phyloP scores from a whole-genome alignment of 1,284 basidiomycete genomes.

The Pholiota adiposa region DNA sequence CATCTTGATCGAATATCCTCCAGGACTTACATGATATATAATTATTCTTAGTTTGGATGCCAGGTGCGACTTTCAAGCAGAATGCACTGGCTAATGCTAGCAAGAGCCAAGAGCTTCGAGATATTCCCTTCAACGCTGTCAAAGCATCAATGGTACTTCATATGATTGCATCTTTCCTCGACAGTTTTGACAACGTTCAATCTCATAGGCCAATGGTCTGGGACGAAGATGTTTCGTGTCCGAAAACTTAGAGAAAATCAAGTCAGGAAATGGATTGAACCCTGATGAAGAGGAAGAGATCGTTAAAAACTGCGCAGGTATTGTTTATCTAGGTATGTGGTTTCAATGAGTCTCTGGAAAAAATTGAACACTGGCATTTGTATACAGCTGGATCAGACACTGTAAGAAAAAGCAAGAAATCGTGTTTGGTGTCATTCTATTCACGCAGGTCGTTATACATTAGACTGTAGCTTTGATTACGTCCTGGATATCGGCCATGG shows the following conservation, averaged over 20 bases:
- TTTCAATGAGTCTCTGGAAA: background rate
- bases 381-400: slow-evolving; percentile 36
- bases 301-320: slow-evolving; percentile 26
- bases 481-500: slow-evolving; percentile 44
- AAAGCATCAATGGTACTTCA: slow-evolving; percentile 14
- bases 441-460: background rate
- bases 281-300: slow-evolving; percentile 18
- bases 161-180: background rate
- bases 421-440: background rate
- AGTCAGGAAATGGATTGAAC: slow-evolving; percentile 7
- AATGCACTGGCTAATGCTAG: slow-evolving; percentile 25
- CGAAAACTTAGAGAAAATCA: slow-evolving; percentile 20
- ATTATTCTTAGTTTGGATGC: slow-evolving; percentile 30
- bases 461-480: slow-evolving; percentile 33
- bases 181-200: background rate
- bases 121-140: slow-evolving; percentile 18
- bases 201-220: slow-evolving; percentile 16
- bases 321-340: slow-evolving; percentile 27
- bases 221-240: slow-evolving; percentile 23
- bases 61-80: slow-evolving; percentile 35
- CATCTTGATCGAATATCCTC: background rate
- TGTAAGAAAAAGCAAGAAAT: slow-evolving; percentile 16
- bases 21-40: background rate
- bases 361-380: background rate
- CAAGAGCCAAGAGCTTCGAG: slow-evolving; percentile 13